Percentiles rank a stretch among this genome's conserved stretches.
Conservation (phyloP, 495 filamentous ascomycete species). For the Aspergillus biplanus region DNA sequence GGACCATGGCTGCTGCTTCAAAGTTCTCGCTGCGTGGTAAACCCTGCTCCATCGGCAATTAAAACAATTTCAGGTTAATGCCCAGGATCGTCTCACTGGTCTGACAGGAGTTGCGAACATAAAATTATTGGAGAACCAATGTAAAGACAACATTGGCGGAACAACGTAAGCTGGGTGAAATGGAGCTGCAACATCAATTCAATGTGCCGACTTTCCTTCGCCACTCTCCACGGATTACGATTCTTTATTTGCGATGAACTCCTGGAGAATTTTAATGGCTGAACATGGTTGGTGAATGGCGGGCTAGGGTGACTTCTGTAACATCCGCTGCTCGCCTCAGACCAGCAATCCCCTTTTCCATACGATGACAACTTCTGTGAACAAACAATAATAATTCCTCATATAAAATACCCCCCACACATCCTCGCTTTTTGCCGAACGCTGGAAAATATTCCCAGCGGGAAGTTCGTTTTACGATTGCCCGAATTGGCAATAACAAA, state of each 20-base stretch:
- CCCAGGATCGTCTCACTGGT: neutral
- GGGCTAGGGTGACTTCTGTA: neutral
- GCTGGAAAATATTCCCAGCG: no score
- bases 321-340: neutral
- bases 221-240: no score
- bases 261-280: no score
- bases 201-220: no score
- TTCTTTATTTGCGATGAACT: no score
- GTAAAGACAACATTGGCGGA: neutral
- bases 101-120: neutral
- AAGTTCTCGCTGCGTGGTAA: neutral
- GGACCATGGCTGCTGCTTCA: neutral
- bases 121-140: neutral
- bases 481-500: no score
- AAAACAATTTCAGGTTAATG: neutral
- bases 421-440: no score
- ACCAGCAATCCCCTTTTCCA: neutral
- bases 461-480: no score
- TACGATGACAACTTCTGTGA: no score
- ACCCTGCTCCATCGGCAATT: neutral
- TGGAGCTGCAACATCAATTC: no score
- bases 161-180: neutral
- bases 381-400: neutral
- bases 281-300: no score
- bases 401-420: no score